These are phyloP conservation scores for Saccharomycopsis capsularis DNA, from an alignment of 805 yeast genomes.

Conservation along the genomic window DNA sequence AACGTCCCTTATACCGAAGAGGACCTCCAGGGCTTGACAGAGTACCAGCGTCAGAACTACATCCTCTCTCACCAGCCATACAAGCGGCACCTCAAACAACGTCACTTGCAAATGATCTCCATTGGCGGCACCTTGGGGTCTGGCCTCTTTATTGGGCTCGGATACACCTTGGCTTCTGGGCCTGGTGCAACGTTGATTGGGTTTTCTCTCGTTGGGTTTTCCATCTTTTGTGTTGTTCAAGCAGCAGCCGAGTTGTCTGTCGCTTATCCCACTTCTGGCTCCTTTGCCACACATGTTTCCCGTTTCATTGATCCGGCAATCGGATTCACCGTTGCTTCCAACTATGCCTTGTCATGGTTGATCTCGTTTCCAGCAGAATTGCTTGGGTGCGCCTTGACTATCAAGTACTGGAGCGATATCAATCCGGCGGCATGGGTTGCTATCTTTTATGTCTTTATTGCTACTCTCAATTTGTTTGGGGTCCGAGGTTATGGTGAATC, in stretches of 20 bases:
- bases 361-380: constrained; percentile 46
- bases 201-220: constrained; percentile 26
- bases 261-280: constrained; percentile 58
- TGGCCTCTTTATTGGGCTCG: constrained; percentile 63
- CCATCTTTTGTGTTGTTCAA: constrained; percentile 28
- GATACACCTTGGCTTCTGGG: constrained; percentile 47
- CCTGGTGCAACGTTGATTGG: constrained; percentile 28
- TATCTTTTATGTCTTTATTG: constrained; percentile 41
- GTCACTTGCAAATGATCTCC: constrained; percentile 59
- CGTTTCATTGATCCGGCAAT: constrained; percentile 51
- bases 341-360: constrained; percentile 47
- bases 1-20: constrained; percentile 19
- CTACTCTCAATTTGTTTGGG: constrained; percentile 44
- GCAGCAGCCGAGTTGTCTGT: constrained; percentile 29
- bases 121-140: constrained; percentile 69
- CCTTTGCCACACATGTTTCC: constrained; percentile 51
- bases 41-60: constrained; percentile 25
- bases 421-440: constrained; percentile 45
- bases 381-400: constrained; percentile 48
- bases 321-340: constrained; percentile 59
- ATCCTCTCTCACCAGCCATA: constrained; percentile 42
- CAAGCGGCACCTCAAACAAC: constrained; percentile 42
- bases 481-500: constrained; percentile 50
- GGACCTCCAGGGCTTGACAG: constrained; percentile 22
- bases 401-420: constrained; percentile 41